Evolutionary conservation across 2,329 filamentous ascomycete species (phyloP).

Genomic region (Aaosphaeria arxii): DNA sequence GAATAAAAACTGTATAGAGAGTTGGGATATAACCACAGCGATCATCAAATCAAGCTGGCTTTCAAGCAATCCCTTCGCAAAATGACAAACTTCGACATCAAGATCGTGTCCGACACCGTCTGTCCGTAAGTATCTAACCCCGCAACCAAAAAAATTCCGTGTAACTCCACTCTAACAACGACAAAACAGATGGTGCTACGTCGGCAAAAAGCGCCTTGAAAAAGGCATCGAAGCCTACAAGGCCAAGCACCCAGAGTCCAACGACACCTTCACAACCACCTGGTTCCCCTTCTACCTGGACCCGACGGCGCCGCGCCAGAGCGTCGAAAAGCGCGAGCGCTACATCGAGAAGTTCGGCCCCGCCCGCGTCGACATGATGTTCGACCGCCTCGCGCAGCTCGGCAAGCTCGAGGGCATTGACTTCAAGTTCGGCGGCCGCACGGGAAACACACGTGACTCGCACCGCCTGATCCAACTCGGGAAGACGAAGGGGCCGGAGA

Average conservation of each 20-base stretch:
- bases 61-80: constrained; percentile 28
- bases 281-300: constrained; percentile 84
- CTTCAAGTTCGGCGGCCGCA: constrained; percentile 68
- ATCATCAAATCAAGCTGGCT: constrained; percentile 24
- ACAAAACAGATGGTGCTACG: constrained; percentile 55
- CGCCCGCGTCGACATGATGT: constrained; percentile 57
- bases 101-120: constrained; percentile 73
- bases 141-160: no score
- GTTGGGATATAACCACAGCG: no score
- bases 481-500: constrained; percentile 51
- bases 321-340: constrained; percentile 53
- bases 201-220: constrained; percentile 74
- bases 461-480: constrained; percentile 64
- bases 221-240: constrained; percentile 68
- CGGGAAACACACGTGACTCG: constrained; percentile 75
- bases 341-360: constrained; percentile 65
- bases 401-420: constrained; percentile 67
- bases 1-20: no score
- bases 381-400: constrained; percentile 54
- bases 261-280: constrained; percentile 68
- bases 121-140: constrained; percentile 56
- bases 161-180: background rate
- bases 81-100: constrained; percentile 65
- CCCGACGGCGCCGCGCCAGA: constrained; percentile 55
- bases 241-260: constrained; percentile 55